Evolutionary conservation across 2,329 filamentous ascomycete genomes (phyloP).

Genomic region (Coniella vitis): DNA sequence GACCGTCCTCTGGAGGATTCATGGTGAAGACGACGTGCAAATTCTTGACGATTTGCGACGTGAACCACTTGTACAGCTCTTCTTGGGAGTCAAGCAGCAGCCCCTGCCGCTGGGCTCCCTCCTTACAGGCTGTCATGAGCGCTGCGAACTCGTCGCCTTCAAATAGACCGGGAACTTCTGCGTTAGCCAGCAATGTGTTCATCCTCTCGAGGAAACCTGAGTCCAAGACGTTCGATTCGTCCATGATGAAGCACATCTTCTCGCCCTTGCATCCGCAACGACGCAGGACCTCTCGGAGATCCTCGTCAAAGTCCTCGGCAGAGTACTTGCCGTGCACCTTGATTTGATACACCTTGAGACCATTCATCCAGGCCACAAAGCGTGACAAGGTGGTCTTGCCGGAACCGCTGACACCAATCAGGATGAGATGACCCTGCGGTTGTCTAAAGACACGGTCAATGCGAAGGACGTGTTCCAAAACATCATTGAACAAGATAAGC

Average conservation of each 20-base stretch:
- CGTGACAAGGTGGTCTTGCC: conserved; percentile 97
- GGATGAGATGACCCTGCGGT: conserved; percentile 93
- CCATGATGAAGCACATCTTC: conserved; percentile 99
- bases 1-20: conserved; percentile 93
- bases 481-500: conserved; percentile 98
- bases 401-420: conserved; percentile 97
- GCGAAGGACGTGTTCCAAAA: conserved; percentile 92
- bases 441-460: conserved; percentile 99
- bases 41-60: conserved; percentile 97
- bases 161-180: conserved; percentile 97
- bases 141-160: conserved; percentile 98
- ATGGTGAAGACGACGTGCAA: conserved; percentile 99
- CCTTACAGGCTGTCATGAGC: conserved; percentile 99
- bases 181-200: conserved; percentile 97
- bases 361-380: conserved; percentile 99
- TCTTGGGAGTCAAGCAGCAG: conserved; percentile 94
- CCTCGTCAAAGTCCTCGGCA: conserved; percentile 96
- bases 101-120: conserved; percentile 93
- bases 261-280: conserved; percentile 96
- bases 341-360: conserved; percentile 97
- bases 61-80: conserved; percentile 99
- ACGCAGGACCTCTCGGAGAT: conserved; percentile 86
- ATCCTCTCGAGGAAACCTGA: conserved; percentile 98
- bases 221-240: conserved; percentile 96
- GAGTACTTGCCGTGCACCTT: conserved; percentile 99